Conservation (phyloP, 176 grass and related monocot species). For the Stipa capillata region DNA sequence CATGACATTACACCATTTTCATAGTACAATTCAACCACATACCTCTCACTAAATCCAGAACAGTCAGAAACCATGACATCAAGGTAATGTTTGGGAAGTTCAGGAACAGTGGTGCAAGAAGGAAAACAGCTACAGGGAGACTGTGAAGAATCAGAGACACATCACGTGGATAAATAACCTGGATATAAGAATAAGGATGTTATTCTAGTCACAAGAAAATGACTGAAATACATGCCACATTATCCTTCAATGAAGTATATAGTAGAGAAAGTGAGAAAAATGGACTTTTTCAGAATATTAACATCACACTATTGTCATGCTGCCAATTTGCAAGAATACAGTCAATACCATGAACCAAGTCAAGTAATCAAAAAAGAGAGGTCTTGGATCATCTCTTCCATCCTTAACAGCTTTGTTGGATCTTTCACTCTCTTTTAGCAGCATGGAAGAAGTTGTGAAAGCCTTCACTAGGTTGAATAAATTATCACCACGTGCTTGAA, state of each 20-base stretch:
- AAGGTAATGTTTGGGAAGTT: conserved; percentile 48
- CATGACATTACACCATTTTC: conserved; percentile 4
- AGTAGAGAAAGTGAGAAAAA: neutral
- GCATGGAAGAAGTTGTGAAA: conserved; percentile 73
- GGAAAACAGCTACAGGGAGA: conserved; percentile 60
- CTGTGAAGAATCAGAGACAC: conserved; percentile 70
- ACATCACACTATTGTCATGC: neutral
- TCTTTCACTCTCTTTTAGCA: conserved; percentile 44
- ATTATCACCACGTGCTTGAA: conserved; percentile 97
- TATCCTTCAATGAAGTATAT: conserved; percentile 3
- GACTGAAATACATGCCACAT: neutral
- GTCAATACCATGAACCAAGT: conserved; percentile 91
- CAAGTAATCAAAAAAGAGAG: conserved; percentile 93
- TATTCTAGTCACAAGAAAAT: conserved; percentile 19
- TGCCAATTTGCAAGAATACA: conserved; percentile 23
- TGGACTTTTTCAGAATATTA: neutral
- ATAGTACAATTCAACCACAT: conserved; percentile 12
- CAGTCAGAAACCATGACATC: conserved; percentile 38
- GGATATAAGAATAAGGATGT: conserved; percentile 30
- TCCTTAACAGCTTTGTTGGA: conserved; percentile 27
- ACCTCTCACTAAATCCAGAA: conserved; percentile 69
- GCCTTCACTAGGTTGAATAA: conserved; percentile 74
- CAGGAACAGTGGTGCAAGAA: conserved; percentile 67
- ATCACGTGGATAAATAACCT: conserved; percentile 84
- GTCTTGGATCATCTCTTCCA: conserved; percentile 34